Evolutionary conservation across 352 stramenopile species (phyloP), one percentile per base, ranked within the genome.

Genomic region (Globisporangium emineosum): DNA sequence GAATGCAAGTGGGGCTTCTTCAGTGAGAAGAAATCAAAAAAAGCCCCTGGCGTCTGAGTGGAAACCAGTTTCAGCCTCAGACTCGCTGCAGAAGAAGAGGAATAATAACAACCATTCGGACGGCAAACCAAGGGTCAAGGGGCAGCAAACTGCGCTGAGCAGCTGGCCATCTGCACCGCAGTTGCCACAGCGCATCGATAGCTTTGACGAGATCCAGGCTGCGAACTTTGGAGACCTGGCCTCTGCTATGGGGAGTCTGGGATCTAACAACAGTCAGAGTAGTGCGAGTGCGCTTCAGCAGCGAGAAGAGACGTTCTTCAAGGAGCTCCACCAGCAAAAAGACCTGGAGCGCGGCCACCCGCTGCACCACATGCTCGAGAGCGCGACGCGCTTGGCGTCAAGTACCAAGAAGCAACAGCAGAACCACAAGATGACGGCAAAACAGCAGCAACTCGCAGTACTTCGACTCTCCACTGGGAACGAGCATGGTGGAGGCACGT

Each of bases 361-460:
- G 12, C 65, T 94, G n/a, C 70, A 77, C 1, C 81, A 94, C 71
- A 90, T 92, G 69, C 63, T 94, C 29, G 85, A 89, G 35, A 87
- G 79, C 33, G 75, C 81, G 0, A 66, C 77, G 51, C 69, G 71
- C 17, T 63, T 92, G 0, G 68, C 70, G 2, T 66, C 76, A 53
- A 75, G 70, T 42, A 80, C 64, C 21, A 30, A 47, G 33, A 69
- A 69, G 37, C 76, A 79, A 45, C 72, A 83, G 15, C 77, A 88
- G 37, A 45, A 21, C 9, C 51, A 32, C 51, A 57, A 70, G 23
- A 8, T 19, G 17, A 57, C 30, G 21, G 27, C 23, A 27, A 66
- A 78, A 47, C 76, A 79, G 51, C 72, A 83, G n/a, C 77, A 89
- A 30, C 62, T 84, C 3, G 56, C 60, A 15, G 73, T 78, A 7